Percentiles rank a stretch among this genome's conserved stretches.
Conservation (phyloP, 352 stramenopile genomes). For the Thraustochytrium striatum region DNA sequence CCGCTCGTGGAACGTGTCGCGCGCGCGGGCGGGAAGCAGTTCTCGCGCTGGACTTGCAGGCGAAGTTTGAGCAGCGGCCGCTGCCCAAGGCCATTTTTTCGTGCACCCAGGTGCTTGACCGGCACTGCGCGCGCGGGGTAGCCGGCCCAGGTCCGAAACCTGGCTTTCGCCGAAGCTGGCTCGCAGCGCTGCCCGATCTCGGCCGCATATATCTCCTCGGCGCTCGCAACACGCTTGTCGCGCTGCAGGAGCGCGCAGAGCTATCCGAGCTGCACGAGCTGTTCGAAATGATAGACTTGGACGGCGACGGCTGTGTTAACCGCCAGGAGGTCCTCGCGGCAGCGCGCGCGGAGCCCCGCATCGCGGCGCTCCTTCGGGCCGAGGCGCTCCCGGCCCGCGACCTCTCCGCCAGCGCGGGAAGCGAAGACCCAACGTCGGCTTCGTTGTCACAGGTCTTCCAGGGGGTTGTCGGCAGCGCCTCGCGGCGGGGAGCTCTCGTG, state of each 20-base stretch:
- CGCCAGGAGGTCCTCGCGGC: conserved; percentile 28
- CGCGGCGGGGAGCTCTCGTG: background rate
- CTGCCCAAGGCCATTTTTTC: conserved; percentile 5
- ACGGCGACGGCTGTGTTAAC: conserved; percentile 29
- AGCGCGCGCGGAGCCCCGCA: background rate
- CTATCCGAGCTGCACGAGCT: conserved; percentile 34
- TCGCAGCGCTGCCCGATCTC: background rate
- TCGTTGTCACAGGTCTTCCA: background rate
- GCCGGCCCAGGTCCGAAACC: no score
- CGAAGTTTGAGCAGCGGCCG: conserved; percentile 26
- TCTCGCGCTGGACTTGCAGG: background rate
- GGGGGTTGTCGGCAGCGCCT: background rate
- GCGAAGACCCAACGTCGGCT: no score
- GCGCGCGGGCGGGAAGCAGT: background rate
- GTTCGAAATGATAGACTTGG: conserved; percentile 38
- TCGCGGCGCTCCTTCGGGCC: conserved; percentile 10
- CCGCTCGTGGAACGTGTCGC: background rate
- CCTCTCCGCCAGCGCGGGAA: background rate
- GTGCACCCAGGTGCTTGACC: background rate
- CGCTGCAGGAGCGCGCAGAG: background rate
- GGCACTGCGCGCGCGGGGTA: no score
- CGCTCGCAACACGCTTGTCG: background rate
- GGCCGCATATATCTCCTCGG: background rate
- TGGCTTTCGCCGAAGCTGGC: background rate
- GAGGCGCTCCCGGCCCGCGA: background rate